Evolutionary conservation across 202 grass and related monocot genomes (phyloP).

Genomic region (Zizania palustris): DNA sequence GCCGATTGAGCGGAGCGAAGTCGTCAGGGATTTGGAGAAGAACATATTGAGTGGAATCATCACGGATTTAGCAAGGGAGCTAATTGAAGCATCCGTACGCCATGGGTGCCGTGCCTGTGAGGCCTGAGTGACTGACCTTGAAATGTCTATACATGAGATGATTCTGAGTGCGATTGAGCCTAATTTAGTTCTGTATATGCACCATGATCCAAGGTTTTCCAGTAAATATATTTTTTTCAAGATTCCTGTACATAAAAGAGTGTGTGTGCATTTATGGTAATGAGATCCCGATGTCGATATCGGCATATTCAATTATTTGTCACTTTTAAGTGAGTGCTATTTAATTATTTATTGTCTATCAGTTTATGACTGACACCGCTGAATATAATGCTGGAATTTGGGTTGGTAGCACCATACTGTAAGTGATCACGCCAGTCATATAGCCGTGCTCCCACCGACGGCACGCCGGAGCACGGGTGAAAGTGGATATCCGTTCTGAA

Average conservation of each 20-base stretch:
- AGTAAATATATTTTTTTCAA: not conserved
- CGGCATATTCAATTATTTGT: no score
- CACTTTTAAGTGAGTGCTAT: no score
- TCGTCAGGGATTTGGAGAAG: conserved; percentile 71
- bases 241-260: not conserved
- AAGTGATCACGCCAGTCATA: no score
- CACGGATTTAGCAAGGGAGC: conserved; percentile 71
- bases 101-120: conserved; percentile 32
- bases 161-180: not conserved
- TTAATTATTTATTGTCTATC: no score
- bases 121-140: conserved; percentile 24
- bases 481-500: no score
- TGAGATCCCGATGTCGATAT: no score
- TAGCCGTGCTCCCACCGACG: no score
- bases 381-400: no score
- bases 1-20: conserved; percentile 51
- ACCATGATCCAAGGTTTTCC: not conserved
- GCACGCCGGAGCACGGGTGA: no score
- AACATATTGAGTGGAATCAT: conserved; percentile 76
- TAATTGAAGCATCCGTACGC: conserved; percentile 41
- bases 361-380: no score
- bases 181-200: conserved; percentile 23
- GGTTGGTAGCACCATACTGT: no score
- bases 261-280: not conserved
- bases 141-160: not conserved